A percentile compares a stretch with the other conserved stretches of the same genome.
Conservation (phyloP, 1,284 basidiomycete genomes). For the Boletus smithii region DNA sequence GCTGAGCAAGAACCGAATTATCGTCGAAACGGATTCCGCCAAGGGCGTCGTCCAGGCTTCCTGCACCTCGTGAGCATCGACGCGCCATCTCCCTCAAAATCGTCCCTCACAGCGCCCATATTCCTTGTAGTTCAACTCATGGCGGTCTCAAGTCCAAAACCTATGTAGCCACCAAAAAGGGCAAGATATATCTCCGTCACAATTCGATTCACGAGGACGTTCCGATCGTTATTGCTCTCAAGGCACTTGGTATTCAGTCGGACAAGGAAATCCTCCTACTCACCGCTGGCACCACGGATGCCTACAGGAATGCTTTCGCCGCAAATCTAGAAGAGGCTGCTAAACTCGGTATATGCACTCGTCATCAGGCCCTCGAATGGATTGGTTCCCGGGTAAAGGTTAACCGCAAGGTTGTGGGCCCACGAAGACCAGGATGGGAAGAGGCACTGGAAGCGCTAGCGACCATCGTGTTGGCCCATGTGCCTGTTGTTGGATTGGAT, state of each 20-base stretch:
- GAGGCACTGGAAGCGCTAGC: constrained; percentile 96
- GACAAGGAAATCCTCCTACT: constrained; percentile 98
- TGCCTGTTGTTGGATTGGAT: constrained; percentile 88
- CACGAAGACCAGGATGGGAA: constrained; percentile 85
- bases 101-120: constrained; percentile 11
- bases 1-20: constrained; percentile 98
- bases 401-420: constrained; percentile 75
- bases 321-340: constrained; percentile 94
- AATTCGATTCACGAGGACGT: constrained; percentile 98
- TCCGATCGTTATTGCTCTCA: constrained; percentile 94
- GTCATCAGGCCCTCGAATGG: constrained; percentile 93
- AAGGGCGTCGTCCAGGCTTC: constrained; percentile 95
- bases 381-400: constrained; percentile 92
- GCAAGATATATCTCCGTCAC: constrained; percentile 94
- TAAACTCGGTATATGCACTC: constrained; percentile 87
- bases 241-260: constrained; percentile 94
- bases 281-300: constrained; percentile 90
- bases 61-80: constrained; percentile 81
- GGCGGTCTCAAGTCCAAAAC: constrained; percentile 98
- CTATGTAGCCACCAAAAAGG: constrained; percentile 94
- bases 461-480: constrained; percentile 96
- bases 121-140: constrained; percentile 80
- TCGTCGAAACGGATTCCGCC: constrained; percentile 90
- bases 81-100: not conserved
- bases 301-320: constrained; percentile 86